phyloP scores from a whole-genome alignment of 1,139 yeast species.

The Hansenula anomala region DNA sequence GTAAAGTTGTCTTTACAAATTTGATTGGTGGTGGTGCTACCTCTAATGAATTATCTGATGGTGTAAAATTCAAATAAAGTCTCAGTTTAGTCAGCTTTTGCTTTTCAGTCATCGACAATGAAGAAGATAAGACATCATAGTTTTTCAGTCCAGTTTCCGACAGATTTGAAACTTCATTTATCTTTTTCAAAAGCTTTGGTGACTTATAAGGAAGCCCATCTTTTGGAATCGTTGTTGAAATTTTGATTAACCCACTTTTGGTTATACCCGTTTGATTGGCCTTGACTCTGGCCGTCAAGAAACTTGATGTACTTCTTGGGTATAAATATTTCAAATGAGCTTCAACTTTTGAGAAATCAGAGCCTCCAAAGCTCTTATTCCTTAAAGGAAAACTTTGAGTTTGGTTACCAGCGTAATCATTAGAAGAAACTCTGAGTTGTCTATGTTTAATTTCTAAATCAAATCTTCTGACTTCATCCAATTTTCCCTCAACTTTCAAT shows the following conservation, averaged over 20 bases:
- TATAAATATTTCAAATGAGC: constrained; percentile 8
- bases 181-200: constrained; percentile 28
- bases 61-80: constrained; percentile 20
- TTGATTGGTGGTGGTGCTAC: constrained; percentile 16
- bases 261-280: too few relatives aligned
- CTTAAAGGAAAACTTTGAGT: constrained; percentile 7
- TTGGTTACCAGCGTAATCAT: too few relatives aligned
- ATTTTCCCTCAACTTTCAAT: constrained; percentile 14
- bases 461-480: constrained; percentile 12
- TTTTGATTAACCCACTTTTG: constrained; percentile 13
- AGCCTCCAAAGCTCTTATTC: constrained; percentile 10
- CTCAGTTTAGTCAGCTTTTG: constrained; percentile 19
- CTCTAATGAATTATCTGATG: constrained; percentile 11
- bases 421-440: too few relatives aligned
- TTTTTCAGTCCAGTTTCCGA: constrained; percentile 24
- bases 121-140: constrained; percentile 13
- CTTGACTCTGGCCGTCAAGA: not conserved
- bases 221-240: constrained; percentile 16
- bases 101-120: constrained; percentile 15
- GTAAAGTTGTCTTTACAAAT: constrained; percentile 10
- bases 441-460: constrained; percentile 17
- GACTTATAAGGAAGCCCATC: constrained; percentile 31
- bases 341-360: constrained; percentile 16
- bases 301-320: not conserved
- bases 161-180: constrained; percentile 25